Conservation (phyloP, 371 early-diverging fungal species). For the Saksenaea vasiformis region DNA sequence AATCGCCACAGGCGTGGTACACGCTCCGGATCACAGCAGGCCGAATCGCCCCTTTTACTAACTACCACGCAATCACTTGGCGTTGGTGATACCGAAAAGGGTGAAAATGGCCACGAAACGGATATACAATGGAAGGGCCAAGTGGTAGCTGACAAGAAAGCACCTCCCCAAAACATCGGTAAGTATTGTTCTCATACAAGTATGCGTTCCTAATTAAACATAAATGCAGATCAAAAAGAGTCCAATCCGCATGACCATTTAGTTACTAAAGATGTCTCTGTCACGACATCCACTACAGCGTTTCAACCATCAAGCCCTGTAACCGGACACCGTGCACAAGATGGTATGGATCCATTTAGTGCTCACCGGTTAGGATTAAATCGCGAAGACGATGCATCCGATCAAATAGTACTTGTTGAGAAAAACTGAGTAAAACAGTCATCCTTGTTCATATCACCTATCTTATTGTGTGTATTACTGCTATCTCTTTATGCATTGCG, state of each 20-base stretch:
- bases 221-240: not conserved
- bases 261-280: not conserved
- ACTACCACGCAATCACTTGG: not conserved
- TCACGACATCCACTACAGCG: not conserved
- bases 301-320: not conserved
- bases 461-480: no score
- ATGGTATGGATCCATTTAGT: conserved; percentile 26
- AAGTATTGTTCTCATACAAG: not conserved
- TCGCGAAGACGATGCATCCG: conserved; percentile 7
- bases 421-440: not conserved
- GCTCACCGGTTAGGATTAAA: conserved; percentile 17
- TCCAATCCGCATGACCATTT: not conserved
- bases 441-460: no score
- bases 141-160: not conserved
- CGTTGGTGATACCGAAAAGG: conserved; percentile 5
- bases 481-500: no score
- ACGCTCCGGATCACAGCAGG: not conserved
- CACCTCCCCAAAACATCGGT: not conserved
- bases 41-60: not conserved
- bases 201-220: not conserved
- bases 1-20: conserved; percentile 17
- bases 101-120: conserved; percentile 8
- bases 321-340: conserved; percentile 27
- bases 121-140: conserved; percentile 14
- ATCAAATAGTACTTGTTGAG: not conserved